Evolutionary conservation across 768 basidiomycete genomes (phyloP).

Genomic region (Nidularia pulvinata): DNA sequence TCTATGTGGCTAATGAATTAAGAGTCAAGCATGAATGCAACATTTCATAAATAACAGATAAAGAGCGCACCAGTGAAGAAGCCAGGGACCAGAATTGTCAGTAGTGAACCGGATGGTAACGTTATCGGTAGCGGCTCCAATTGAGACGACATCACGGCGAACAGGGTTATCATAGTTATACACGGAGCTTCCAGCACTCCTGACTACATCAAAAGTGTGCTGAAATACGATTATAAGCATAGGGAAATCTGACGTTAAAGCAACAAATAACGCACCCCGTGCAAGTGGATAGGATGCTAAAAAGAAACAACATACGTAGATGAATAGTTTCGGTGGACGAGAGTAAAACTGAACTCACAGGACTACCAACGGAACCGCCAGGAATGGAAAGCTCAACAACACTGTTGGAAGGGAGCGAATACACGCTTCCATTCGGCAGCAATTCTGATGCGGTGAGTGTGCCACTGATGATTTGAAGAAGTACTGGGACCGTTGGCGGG

Average conservation of each 20-base stretch:
- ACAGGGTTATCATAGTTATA: slow-evolving; percentile 19
- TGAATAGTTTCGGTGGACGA: slow-evolving; percentile 26
- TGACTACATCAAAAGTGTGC: slow-evolving; percentile 32
- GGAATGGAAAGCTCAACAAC: slow-evolving; percentile 36
- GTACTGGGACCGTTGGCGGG: slow-evolving; percentile 34
- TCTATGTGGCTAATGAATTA: background rate
- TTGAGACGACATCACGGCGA: slow-evolving; percentile 27
- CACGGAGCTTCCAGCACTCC: slow-evolving; percentile 18
- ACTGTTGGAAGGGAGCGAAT: slow-evolving; percentile 29
- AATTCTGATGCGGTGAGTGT: slow-evolving; percentile 25
- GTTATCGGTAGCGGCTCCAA: slow-evolving; percentile 16
- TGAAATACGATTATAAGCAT: slow-evolving; percentile 21
- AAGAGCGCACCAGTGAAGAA: slow-evolving; percentile 26
- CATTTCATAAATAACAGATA: background rate
- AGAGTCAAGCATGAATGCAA: background rate
- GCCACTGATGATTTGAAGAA: slow-evolving; percentile 22
- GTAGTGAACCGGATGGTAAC: slow-evolving; percentile 59
- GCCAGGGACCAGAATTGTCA: slow-evolving; percentile 63
- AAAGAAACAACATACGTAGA: background rate
- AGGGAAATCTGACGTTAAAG: background rate
- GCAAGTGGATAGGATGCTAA: slow-evolving; percentile 35
- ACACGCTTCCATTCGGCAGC: slow-evolving; percentile 23
- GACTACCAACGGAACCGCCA: slow-evolving; percentile 14
- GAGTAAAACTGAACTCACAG: slow-evolving; percentile 7
- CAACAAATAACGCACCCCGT: slow-evolving; percentile 23